These are phyloP conservation scores for Lasiosphaeria hispida DNA, from an alignment of 495 filamentous ascomycete genomes.

Conservation along the genomic window DNA sequence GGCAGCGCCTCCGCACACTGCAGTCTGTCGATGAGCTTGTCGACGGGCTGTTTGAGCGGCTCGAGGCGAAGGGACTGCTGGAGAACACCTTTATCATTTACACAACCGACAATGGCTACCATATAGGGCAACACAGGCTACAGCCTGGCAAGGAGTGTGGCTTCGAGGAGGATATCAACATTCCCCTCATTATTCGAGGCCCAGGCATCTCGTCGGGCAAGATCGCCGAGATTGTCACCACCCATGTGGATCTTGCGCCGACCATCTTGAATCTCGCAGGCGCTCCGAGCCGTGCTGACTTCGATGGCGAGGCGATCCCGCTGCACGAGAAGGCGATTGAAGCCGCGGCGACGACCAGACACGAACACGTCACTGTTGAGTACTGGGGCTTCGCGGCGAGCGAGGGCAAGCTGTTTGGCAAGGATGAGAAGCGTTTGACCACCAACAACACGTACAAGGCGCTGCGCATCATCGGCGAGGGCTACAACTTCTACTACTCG, in stretches of 20 bases:
- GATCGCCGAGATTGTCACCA: slow-evolving; percentile 56
- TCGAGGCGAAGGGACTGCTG: slow-evolving; percentile 52
- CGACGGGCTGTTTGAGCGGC: slow-evolving; percentile 49
- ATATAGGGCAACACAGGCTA: slow-evolving; percentile 70
- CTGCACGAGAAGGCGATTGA: slow-evolving; percentile 33
- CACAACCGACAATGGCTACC: slow-evolving; percentile 72
- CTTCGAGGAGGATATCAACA: slow-evolving; percentile 72
- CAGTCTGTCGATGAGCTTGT: slow-evolving; percentile 72
- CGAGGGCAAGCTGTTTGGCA: slow-evolving; percentile 44
- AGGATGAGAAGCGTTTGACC: slow-evolving; percentile 18
- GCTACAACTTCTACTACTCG: slow-evolving; percentile 60
- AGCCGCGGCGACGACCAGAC: slow-evolving; percentile 33
- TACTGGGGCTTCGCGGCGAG: slow-evolving; percentile 57
- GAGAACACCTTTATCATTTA: slow-evolving; percentile 73
- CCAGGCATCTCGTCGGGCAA: slow-evolving; percentile 50
- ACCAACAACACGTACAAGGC: slow-evolving; percentile 66
- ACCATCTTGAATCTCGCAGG: slow-evolving; percentile 59
- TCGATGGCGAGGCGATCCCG: slow-evolving; percentile 60
- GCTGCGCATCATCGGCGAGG: slow-evolving; percentile 51
- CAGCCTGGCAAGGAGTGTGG: slow-evolving; percentile 70
- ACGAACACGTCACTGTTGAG: slow-evolving; percentile 67
- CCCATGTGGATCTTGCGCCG: slow-evolving; percentile 68
- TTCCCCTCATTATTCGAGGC: slow-evolving; percentile 63
- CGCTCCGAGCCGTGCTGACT: slow-evolving; percentile 47
- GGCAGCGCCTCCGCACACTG: slow-evolving; percentile 58